A percentile compares a stretch with the other conserved stretches of the same genome.
Conservation (phyloP, 805 yeast genomes). For the Komagataella populi region DNA sequence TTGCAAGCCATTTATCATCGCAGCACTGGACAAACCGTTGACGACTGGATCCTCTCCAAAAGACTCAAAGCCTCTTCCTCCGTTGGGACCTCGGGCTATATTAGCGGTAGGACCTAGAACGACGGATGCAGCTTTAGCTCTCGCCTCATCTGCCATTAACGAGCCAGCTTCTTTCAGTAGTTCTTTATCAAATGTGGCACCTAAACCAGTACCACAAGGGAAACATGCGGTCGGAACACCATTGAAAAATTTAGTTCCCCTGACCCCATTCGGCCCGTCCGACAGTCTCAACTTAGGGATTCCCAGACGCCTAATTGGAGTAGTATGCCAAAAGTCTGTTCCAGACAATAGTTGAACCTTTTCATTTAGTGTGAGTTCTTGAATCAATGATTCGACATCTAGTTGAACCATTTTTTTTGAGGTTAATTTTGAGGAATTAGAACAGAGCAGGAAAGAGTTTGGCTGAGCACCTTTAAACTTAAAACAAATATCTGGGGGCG, state of each 20-base stretch:
- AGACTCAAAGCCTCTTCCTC: slow-evolving; percentile 52
- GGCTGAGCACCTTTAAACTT: neutral
- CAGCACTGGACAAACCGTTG: slow-evolving; percentile 22
- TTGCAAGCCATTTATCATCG: slow-evolving; percentile 25
- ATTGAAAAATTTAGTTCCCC: slow-evolving; percentile 42
- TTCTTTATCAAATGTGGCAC: slow-evolving; percentile 39
- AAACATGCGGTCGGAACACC: slow-evolving; percentile 42
- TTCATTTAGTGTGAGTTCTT: slow-evolving; percentile 11
- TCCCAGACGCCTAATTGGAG: slow-evolving; percentile 17
- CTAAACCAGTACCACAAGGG: slow-evolving; percentile 50
- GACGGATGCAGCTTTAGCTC: slow-evolving; percentile 35
- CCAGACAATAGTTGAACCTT: slow-evolving; percentile 13
- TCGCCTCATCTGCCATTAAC: slow-evolving; percentile 41
- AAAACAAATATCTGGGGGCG: neutral
- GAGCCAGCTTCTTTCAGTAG: slow-evolving; percentile 34
- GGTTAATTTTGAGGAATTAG: no score
- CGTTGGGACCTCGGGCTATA: slow-evolving; percentile 43
- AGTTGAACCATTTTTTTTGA: neutral
- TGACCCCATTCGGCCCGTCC: slow-evolving; percentile 55
- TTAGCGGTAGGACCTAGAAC: slow-evolving; percentile 37
- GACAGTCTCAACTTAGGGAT: slow-evolving; percentile 33
- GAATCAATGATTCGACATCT: neutral
- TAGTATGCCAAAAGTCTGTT: slow-evolving; percentile 26
- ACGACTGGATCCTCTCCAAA: slow-evolving; percentile 48
- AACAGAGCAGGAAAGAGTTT: neutral